A percentile compares a stretch with the other conserved stretches of the same genome.
These are phyloP conservation scores for Daucus carota DNA, from an alignment of 129 eudicot species.

Conservation along the genomic window DH1_v3.0 NC_030383.2:46134501-46135000, in stretches of 20 bases:
- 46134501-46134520: too few relatives aligned
- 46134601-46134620: too few relatives aligned
- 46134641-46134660: not conserved
- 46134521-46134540: too few relatives aligned
- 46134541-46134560: too few relatives aligned
- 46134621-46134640: too few relatives aligned
- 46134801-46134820: not conserved
- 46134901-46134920: not conserved
- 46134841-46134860: constrained; percentile 8
- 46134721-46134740: not conserved
- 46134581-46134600: too few relatives aligned
- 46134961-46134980: constrained; percentile 4
- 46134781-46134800: not conserved
- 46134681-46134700: not conserved
- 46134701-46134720: not conserved
- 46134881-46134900: not conserved
- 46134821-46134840: constrained; percentile 8
- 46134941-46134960: constrained; percentile 2
- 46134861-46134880: not conserved
- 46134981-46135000: not conserved
- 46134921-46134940: not conserved
- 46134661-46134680: not conserved
- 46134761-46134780: constrained; percentile 5
- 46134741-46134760: too few relatives aligned
- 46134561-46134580: too few relatives aligned